Evolutionary conservation across 805 yeast species (phyloP), one percentile per base, ranked within the genome.

Genomic region (Candida sonorensis): DNA sequence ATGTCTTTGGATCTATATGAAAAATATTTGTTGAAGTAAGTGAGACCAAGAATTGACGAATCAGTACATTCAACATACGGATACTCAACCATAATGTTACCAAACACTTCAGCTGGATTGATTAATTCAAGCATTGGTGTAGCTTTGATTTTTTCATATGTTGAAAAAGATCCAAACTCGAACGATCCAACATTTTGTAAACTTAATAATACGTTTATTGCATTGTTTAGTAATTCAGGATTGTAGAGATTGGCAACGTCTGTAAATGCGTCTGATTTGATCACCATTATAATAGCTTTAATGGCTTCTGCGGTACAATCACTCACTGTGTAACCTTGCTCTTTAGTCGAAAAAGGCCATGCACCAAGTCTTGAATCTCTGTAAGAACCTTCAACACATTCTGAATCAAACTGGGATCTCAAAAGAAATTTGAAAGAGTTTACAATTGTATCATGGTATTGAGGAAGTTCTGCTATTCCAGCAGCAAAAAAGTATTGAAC

Each of bases 1-100:
- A 92, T 80, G 20, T 83, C 87, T 5, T 65, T 69, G 5, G 67
- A 59, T 37, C 82, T 72, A 52, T 92, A 87, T 31, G 70, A 65
- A 48, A 72, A 77, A 48, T 75, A 64, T 37, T 75, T 68, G 27
- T 77, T 65, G 61, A 87, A 92, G 53, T 81, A 82, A 0, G 83
- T 77, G 37, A 92, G 64, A 0, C 98, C 98, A 22, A 92, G 61
- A 5, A 92, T 94, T 1, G 90, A 77, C 0, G 97, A 88, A 58
- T 94, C 98, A 0, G 97, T 87, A 56, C 99, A 92, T 57, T 92
- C 99, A 14, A 94, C 97, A 51, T 92, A 92, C 0, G 98, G 97
- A 54, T 85, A 92, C 57, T 92, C 99, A 17, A 92, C 94, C 99
- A 92, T 92, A 37, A 92, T 92, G 46, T 92, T 88, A 36, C 95